Evolutionary conservation across 306 rosid genomes (phyloP), one percentile per base, ranked within the genome.

Genomic region (Quercus alba): DNA sequence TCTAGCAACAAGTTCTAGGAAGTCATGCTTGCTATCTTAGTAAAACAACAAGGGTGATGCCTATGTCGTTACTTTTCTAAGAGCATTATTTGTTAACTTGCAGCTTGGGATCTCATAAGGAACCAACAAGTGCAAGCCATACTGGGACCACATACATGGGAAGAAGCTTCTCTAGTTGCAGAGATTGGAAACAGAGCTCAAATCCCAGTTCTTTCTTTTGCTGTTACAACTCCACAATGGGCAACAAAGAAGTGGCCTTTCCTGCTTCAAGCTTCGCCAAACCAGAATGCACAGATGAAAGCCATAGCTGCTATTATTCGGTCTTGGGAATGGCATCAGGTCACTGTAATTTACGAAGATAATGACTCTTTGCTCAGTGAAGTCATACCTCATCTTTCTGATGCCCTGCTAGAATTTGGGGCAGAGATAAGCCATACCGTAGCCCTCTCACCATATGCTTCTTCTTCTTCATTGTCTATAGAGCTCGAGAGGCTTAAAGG

Each of bases 311-410:
- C 80, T 21, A 82, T 90, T 69, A 75, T 90, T 35, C 81, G 51
- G 56, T 90, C 91, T 1, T 86, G 81, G 82, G 70, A 80, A 61
- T 87, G 91, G 88, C 57, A 31, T 62, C 78, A 11, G 38, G 85
- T 82, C 18, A 87, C 44, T 72, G 56, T 85, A 38, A 84, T 90
- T 38, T 87, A 84, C 68, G 87, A 82, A 78, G 94, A 87, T 10
- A 59, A 31, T 0, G 85, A 84, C 59, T 80, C 79, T 64, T 82
- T 85, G 6, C 54, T 85, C 80, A 70, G 76, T 23, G 72, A 72
- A 74, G 26, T 76, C 66, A 76, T 86, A 72, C 67, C 87, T 84
- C 14, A 76, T 74, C 83, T 90, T 51, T 72, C 70, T 49, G 58
- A 14, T 7, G 82, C 87, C 67, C 80, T 87, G 10, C 56, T 26